Base-by-base conservation (phyloP, 2,329 filamentous ascomycete species). In the Conoideocrella luteorostrata region DNA sequence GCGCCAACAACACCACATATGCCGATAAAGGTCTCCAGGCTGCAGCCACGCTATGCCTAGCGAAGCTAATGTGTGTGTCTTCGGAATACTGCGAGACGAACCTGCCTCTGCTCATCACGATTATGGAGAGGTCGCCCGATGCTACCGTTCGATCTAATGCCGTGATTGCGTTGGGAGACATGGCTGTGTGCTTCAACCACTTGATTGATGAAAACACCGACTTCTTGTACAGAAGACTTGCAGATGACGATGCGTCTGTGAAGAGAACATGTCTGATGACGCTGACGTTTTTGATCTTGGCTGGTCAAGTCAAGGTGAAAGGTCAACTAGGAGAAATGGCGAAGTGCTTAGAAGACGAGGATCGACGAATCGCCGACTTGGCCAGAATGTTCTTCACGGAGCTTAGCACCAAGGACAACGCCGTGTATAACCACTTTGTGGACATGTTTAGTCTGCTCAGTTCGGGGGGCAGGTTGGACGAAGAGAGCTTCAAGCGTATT, bases 161-260 rank as follows among this genome's bases (percentile, higher is more conserved):
- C 9, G 94, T 98, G 15, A 95, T 98, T 54, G 91, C 93, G 0
- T 80, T 98, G 0, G 93, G 93, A 30, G 93, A 98, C 61, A 98
- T 98, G 93, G 94, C 94, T 0, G 93, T 98, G 18, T 96, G 90
- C 75, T 98, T 98, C 76, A 98, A 98, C 60, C 93, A 98, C 59
- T 78, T 98, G 39, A 96, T 98, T 54, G 94, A 98, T 59, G 94
- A 98, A 67, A 97, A 98, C 65, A 98, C 93, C 0, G 93, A 98
- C 62, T 98, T 97, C 71, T 67, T 98, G 33, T 98, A 98, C 66
- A 84, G 93, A 17, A 82, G 94, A 15, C 77, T 98, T 7, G 94
- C 93, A 13, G 94, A 98, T 58, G 72, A 78, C 13, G 90, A 96
- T 55, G 79, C 81, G 18, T 91, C 86, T 3, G 93, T 98, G 49